Evolutionary conservation across 345 rosid genomes (phyloP).

Genomic region (Eutrema yunnanense): DNA sequence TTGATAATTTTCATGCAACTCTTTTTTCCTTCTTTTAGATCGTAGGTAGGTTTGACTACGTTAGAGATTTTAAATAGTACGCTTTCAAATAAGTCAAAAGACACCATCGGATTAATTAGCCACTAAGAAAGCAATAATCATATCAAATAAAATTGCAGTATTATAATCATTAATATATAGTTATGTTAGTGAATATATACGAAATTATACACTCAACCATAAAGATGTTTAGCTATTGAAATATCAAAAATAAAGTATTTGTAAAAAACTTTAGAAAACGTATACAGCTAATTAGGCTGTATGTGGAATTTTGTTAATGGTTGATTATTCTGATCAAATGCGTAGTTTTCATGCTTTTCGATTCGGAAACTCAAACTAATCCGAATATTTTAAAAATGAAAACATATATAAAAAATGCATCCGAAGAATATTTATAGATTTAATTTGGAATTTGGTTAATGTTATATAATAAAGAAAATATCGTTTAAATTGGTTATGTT

Average conservation of each 20-base stretch:
- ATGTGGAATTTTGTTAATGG: neutral
- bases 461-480: no score
- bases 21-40: neutral
- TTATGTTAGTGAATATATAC: neutral
- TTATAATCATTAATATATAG: neutral
- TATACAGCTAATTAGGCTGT: neutral
- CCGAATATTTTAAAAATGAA: neutral
- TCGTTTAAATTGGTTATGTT: no score
- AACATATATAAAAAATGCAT: neutral
- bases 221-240: neutral
- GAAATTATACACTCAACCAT: neutral
- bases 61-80: neutral
- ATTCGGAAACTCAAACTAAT: neutral
- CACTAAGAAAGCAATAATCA: conserved; percentile 15
- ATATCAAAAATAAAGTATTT: neutral
- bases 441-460: no score
- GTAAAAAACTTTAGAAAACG: neutral
- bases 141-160: neutral
- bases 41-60: conserved; percentile 14
- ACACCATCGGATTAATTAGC: conserved; percentile 26
- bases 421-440: neutral
- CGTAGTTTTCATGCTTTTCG: neutral
- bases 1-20: conserved; percentile 14
- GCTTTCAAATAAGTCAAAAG: conserved; percentile 17
- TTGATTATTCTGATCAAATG: neutral